A percentile compares a stretch with the other conserved stretches of the same genome.
phyloP scores from a whole-genome alignment of 2,329 filamentous ascomycete species.

The Sordariomycetes sp. region DNA sequence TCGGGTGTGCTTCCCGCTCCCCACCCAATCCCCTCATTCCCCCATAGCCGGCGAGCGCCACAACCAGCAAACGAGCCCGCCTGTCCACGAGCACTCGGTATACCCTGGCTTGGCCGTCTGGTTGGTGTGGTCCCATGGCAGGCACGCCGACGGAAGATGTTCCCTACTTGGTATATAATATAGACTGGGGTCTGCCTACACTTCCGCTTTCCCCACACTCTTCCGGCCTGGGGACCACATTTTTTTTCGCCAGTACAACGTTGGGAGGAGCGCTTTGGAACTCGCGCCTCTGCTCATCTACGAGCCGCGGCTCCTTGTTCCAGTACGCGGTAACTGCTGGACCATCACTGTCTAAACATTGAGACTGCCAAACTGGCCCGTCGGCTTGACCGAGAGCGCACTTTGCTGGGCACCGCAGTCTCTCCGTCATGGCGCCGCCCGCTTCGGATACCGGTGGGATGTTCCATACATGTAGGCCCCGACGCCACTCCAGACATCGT shows the following conservation, averaged over 20 bases:
- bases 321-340: neutral
- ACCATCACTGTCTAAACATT: neutral
- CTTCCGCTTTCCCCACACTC: neutral
- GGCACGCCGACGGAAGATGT: neutral
- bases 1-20: too few relatives aligned
- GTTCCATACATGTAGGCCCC: constrained; percentile 25
- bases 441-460: constrained; percentile 34
- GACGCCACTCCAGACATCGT: neutral
- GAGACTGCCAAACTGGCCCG: too few relatives aligned
- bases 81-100: too few relatives aligned
- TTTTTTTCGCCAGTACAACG: neutral
- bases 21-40: too few relatives aligned
- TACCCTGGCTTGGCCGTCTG: too few relatives aligned
- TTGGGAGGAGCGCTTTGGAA: neutral
- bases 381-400: neutral
- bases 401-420: neutral
- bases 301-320: too few relatives aligned
- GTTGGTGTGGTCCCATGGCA: neutral
- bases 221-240: neutral
- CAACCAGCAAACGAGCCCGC: too few relatives aligned
- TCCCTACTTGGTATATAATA: too few relatives aligned
- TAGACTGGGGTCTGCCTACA: neutral
- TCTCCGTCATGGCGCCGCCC: constrained; percentile 23
- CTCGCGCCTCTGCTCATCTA: too few relatives aligned
- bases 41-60: too few relatives aligned